Evolutionary conservation across 2,329 filamentous ascomycete genomes (phyloP).

Genomic region (Cladophialophora immunda): DNA sequence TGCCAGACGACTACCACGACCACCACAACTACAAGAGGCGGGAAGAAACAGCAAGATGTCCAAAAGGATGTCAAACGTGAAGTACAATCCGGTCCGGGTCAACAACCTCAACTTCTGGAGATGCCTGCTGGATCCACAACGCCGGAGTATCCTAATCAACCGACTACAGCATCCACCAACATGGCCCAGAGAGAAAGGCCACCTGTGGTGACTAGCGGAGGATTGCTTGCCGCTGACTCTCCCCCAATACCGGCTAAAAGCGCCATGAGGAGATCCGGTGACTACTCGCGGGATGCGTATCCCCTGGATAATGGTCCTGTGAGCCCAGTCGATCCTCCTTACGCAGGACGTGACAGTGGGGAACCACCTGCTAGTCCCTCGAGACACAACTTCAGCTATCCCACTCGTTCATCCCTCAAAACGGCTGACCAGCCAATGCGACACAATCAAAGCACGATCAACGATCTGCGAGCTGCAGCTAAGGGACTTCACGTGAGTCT

Average conservation of each 20-base stretch:
- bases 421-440: conserved; percentile 33
- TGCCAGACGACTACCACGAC: conserved; percentile 39
- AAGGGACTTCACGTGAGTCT: conserved; percentile 39
- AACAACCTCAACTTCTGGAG: conserved; percentile 24
- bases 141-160: conserved; percentile 5
- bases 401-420: conserved; percentile 31
- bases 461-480: conserved; percentile 37
- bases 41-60: conserved; percentile 37
- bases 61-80: conserved; percentile 33
- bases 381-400: conserved; percentile 40
- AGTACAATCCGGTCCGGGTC: conserved; percentile 21
- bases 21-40: conserved; percentile 37
- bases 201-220: conserved; percentile 15
- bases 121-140: conserved; percentile 21
- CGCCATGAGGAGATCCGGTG: conserved; percentile 33
- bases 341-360: conserved; percentile 24
- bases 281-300: conserved; percentile 24
- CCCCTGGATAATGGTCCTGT: conserved; percentile 25
- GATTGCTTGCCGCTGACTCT: conserved; percentile 20
- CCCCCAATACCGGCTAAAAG: conserved; percentile 33
- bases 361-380: conserved; percentile 31
- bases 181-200: conserved; percentile 21
- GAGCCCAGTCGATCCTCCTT: conserved; percentile 33
- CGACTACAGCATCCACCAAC: conserved; percentile 24
- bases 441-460: conserved; percentile 36